Conservation (phyloP, 2,329 filamentous ascomycete genomes). For the Stachybotrys elegans region DNA sequence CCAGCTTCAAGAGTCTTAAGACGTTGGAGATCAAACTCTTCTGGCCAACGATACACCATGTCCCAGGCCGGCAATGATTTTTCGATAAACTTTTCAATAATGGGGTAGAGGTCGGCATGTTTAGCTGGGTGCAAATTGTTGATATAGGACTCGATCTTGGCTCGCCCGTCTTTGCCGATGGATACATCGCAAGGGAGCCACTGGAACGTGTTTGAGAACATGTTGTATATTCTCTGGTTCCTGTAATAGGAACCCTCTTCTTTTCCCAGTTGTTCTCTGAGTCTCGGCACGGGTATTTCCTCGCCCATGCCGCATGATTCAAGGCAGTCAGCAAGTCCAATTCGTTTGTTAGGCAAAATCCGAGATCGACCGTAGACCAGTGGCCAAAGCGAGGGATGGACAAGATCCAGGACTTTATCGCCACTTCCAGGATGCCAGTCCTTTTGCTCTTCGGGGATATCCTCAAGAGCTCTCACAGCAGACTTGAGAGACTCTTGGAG, state of each 20-base stretch:
- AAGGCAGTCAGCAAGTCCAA: conserved; percentile 33
- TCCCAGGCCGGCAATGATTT: conserved; percentile 42
- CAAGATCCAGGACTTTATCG: conserved; percentile 53
- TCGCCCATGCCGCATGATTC: conserved; percentile 26
- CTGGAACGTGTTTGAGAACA: conserved; percentile 29
- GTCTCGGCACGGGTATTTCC: conserved; percentile 20
- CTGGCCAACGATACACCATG: conserved; percentile 24
- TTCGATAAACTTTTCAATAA: conserved; percentile 36
- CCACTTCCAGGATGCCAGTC: conserved; percentile 60
- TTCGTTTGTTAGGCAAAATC: conserved; percentile 18
- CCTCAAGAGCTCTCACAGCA: conserved; percentile 42
- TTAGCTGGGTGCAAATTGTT: conserved; percentile 46
- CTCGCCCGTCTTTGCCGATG: conserved; percentile 27
- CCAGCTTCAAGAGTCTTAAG: conserved; percentile 10
- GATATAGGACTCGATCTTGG: conserved; percentile 44
- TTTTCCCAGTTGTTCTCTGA: too few species aligned
- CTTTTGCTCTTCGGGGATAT: conserved; percentile 40
- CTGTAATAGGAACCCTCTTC: too few species aligned
- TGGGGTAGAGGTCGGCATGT: conserved; percentile 31
- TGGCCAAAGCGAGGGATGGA: conserved; percentile 61
- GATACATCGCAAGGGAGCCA: conserved; percentile 47
- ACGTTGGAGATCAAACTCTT: conserved; percentile 20
- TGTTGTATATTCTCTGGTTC: too few species aligned
- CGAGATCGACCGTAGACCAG: conserved; percentile 47
- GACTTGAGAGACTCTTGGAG: conserved; percentile 31